Evolutionary conservation across 2,329 filamentous ascomycete species (phyloP).

Genomic region (Pyricularia sp.): DNA sequence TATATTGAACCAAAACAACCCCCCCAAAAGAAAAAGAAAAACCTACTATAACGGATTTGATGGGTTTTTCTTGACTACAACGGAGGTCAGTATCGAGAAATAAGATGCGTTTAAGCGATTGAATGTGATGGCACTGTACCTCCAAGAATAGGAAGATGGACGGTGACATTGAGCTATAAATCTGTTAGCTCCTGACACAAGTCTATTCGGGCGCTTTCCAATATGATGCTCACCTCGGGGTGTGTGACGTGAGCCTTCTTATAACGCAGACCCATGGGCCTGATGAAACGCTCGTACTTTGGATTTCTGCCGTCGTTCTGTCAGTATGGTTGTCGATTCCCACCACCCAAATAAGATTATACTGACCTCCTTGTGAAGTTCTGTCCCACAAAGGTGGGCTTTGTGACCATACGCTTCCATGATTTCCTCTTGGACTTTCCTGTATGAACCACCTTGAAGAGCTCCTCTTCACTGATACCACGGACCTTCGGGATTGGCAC

Average conservation of each 20-base stretch:
- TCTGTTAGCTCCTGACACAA: not conserved
- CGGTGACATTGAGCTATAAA: slow-evolving; percentile 36
- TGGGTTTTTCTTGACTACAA: slow-evolving; percentile 54
- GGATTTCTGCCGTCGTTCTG: not conserved
- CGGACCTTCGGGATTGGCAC: slow-evolving; percentile 78
- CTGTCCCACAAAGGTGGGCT: slow-evolving; percentile 78
- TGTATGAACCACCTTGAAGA: slow-evolving; percentile 72
- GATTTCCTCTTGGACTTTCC: slow-evolving; percentile 58
- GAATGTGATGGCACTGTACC: slow-evolving; percentile 36
- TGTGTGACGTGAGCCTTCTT: slow-evolving; percentile 59
- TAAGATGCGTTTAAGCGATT: slow-evolving; percentile 17
- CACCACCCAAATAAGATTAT: not conserved
- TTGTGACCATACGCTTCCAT: slow-evolving; percentile 56
- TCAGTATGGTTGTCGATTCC: not conserved
- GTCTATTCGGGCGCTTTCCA: not conserved
- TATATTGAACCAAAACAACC: slow-evolving; percentile 58
- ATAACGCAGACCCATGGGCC: slow-evolving; percentile 64
- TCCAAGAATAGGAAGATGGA: slow-evolving; percentile 68
- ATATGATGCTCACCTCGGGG: slow-evolving; percentile 11
- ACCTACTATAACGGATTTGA: slow-evolving; percentile 64
- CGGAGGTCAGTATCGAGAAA: slow-evolving; percentile 35
- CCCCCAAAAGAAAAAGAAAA: slow-evolving; percentile 31
- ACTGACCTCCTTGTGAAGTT: slow-evolving; percentile 53
- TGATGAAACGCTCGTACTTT: slow-evolving; percentile 44
- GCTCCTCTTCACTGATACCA: slow-evolving; percentile 89